These are phyloP conservation scores for Tulasnella sp. DNA, from an alignment of 768 basidiomycete species.

Conservation along the genomic window DNA sequence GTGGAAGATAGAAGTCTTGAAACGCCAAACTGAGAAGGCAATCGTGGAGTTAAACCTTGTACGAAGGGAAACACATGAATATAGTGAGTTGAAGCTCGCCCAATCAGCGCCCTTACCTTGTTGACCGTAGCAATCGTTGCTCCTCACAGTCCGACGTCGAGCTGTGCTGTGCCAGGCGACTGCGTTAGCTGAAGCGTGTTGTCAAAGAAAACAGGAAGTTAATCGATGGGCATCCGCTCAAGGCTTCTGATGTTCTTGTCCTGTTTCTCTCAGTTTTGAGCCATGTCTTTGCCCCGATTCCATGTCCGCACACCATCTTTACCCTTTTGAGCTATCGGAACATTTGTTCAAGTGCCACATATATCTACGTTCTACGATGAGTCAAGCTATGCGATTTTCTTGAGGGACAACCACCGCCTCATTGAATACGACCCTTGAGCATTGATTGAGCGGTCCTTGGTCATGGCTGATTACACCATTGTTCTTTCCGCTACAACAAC, in stretches of 20 bases:
- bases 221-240: background rate
- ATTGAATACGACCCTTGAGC: too few species aligned
- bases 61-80: background rate
- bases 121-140: background rate
- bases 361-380: too few species aligned
- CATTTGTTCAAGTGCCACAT: too few species aligned
- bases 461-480: constrained; percentile 72
- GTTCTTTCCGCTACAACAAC: constrained; percentile 54
- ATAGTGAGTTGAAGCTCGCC: background rate
- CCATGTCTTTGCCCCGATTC: too few species aligned
- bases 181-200: background rate
- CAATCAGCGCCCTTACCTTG: background rate
- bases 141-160: background rate
- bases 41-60: constrained; percentile 1
- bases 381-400: too few species aligned
- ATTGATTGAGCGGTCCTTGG: too few species aligned
- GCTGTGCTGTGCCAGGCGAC: background rate
- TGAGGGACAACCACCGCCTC: too few species aligned
- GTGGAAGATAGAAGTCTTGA: background rate
- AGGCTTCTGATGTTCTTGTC: too few species aligned
- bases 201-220: background rate
- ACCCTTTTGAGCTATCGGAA: too few species aligned
- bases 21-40: background rate
- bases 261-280: too few species aligned
- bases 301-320: too few species aligned